phyloP scores from a whole-genome alignment of 2,329 filamentous ascomycete genomes.

The Sarocladium kiliense region DNA sequence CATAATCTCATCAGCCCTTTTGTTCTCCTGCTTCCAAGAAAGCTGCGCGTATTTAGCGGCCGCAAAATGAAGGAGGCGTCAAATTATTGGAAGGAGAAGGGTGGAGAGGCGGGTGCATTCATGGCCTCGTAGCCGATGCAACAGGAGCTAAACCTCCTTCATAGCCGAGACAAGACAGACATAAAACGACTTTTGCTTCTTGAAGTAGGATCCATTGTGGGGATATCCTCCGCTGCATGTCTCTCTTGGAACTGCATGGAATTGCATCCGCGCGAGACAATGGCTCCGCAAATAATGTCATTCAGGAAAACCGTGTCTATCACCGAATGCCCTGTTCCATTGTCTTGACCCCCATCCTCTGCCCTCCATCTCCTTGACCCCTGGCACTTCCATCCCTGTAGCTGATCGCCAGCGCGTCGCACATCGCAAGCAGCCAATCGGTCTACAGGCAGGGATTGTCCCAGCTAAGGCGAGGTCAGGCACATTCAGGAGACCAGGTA shows the following conservation, averaged over 20 bases:
- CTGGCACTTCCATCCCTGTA: neutral
- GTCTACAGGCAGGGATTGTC: neutral
- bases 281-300: neutral
- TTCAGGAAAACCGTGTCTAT: constrained; percentile 1
- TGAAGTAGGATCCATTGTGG: neutral
- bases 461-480: neutral
- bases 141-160: no score
- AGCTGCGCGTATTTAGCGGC: neutral
- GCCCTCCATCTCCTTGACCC: neutral
- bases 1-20: neutral
- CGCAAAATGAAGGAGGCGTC: neutral
- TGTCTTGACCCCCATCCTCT: neutral
- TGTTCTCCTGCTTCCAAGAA: neutral
- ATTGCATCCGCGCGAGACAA: constrained; percentile 4
- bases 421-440: constrained; percentile 5
- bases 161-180: no score
- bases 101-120: no score
- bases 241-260: constrained; percentile 3
- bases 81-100: neutral
- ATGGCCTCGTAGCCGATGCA: no score
- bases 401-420: constrained; percentile 1
- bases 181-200: neutral
- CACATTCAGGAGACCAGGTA: neutral
- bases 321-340: neutral
- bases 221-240: constrained; percentile 6